Evolutionary conservation across 768 basidiomycete genomes (phyloP).

Genomic region (Pleurotus citrinopileatus): DNA sequence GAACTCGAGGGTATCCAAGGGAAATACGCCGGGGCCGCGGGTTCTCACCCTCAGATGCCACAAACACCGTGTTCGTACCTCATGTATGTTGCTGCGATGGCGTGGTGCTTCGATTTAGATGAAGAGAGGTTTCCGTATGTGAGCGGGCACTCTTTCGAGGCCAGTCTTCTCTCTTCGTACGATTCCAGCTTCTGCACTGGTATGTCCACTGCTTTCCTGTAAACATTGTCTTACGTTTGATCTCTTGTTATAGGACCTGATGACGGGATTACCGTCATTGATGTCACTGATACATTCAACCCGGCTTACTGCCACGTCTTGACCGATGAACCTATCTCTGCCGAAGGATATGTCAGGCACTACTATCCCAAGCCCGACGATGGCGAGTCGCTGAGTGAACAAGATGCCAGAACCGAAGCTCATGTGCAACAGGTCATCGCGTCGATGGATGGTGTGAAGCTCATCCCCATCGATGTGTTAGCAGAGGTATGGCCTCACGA

Average conservation of each 20-base stretch:
- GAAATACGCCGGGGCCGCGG: slow-evolving; percentile 20
- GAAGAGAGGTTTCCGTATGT: slow-evolving; percentile 10
- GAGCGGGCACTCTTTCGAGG: slow-evolving; percentile 18
- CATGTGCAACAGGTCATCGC: neutral
- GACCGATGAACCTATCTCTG: neutral
- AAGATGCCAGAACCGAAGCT: too few relatives aligned
- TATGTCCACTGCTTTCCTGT: too few relatives aligned
- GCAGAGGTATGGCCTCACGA: slow-evolving; percentile 9
- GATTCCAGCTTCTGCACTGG: too few relatives aligned
- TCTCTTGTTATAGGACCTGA: slow-evolving; percentile 23
- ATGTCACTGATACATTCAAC: slow-evolving; percentile 26
- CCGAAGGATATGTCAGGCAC: neutral
- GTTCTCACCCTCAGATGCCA: slow-evolving; percentile 11
- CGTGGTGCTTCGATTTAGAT: slow-evolving; percentile 26
- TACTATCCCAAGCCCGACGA: neutral
- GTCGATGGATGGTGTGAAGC: neutral
- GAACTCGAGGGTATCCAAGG: slow-evolving; percentile 29
- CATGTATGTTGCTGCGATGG: slow-evolving; percentile 23
- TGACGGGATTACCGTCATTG: slow-evolving; percentile 31
- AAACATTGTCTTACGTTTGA: neutral
- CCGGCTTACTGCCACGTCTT: slow-evolving; percentile 26
- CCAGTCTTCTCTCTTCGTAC: too few relatives aligned
- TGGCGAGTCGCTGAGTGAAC: too few relatives aligned
- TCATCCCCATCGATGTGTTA: slow-evolving; percentile 5
- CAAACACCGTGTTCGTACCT: slow-evolving; percentile 28